Evolutionary conservation across 192 early-diverging fungal species (phyloP).

Genomic region (Backusella tarrabulga): DNA sequence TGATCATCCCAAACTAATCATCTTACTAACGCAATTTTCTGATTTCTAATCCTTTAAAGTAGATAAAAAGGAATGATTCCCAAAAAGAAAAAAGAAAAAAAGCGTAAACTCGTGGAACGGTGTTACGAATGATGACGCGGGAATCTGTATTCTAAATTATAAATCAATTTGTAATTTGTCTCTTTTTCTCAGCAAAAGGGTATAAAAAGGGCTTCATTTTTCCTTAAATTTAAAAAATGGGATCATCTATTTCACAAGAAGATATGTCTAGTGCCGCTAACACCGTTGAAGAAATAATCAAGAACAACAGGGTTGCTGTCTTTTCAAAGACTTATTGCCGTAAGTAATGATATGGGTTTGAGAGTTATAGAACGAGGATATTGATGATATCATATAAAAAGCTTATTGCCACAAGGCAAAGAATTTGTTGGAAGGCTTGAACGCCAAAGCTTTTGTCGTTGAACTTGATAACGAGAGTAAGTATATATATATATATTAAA

Average conservation of each 20-base stretch:
- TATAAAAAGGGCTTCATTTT: not conserved
- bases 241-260: constrained; percentile 1
- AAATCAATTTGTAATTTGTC: too few species aligned
- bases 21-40: not conserved
- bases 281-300: constrained; percentile 45
- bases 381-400: not conserved
- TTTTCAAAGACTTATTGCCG: constrained; percentile 79
- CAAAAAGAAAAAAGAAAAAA: too few species aligned
- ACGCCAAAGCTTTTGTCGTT: constrained; percentile 41
- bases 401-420: constrained; percentile 63
- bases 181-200: not conserved
- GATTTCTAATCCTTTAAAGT: too few species aligned
- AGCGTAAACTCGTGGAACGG: not conserved
- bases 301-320: constrained; percentile 56
- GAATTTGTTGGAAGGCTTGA: constrained; percentile 36
- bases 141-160: not conserved
- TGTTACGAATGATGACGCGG: not conserved
- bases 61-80: too few species aligned
- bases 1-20: not conserved
- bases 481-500: not conserved
- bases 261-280: constrained; percentile 31
- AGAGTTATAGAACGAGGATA: not conserved
- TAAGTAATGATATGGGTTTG: constrained; percentile 2
- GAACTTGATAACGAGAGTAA: constrained; percentile 58
- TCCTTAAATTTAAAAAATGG: not conserved